phyloP scores from a whole-genome alignment of 139 green algal species.

The Tetraselmis striata region DNA sequence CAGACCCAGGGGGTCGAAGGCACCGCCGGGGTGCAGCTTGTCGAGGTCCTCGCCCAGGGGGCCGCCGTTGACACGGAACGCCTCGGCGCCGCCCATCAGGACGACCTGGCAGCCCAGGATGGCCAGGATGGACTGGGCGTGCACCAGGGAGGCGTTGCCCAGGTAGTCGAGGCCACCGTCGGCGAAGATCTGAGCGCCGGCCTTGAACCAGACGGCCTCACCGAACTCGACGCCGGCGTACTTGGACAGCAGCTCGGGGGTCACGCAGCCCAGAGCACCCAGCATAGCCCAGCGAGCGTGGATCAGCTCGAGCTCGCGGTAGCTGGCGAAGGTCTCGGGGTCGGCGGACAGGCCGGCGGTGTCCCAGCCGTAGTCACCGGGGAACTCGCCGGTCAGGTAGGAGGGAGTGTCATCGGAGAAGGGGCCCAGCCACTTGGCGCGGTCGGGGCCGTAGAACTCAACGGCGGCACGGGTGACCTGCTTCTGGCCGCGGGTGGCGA shows the following conservation, averaged over 20 bases:
- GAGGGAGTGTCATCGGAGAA: constrained; percentile 48
- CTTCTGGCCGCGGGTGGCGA: not conserved
- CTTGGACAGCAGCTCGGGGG: constrained; percentile 27
- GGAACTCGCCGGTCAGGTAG: constrained; percentile 49
- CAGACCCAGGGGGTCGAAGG: constrained; percentile 91
- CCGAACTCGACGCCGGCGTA: constrained; percentile 41
- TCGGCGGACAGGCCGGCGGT: constrained; percentile 92
- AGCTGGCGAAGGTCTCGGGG: constrained; percentile 86
- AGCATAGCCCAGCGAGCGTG: constrained; percentile 97
- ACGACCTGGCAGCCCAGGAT: constrained; percentile 83
- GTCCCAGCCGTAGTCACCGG: constrained; percentile 96
- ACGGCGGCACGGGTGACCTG: constrained; percentile 41
- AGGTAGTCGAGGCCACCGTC: constrained; percentile 72
- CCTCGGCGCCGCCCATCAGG: constrained; percentile 85
- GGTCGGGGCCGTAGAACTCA: constrained; percentile 40
- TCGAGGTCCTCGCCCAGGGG: constrained; percentile 74
- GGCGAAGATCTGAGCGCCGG: constrained; percentile 42
- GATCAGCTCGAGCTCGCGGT: constrained; percentile 94
- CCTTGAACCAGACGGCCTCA: constrained; percentile 54
- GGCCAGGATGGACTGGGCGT: constrained; percentile 86
- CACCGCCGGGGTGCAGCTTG: constrained; percentile 82
- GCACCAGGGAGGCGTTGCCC: constrained; percentile 68
- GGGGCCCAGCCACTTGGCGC: constrained; percentile 67
- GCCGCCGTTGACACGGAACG: constrained; percentile 87
- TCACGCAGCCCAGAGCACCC: constrained; percentile 72